Base-by-base conservation (phyloP, 2,329 filamentous ascomycete genomes). In the Botrytis fabae region DNA sequence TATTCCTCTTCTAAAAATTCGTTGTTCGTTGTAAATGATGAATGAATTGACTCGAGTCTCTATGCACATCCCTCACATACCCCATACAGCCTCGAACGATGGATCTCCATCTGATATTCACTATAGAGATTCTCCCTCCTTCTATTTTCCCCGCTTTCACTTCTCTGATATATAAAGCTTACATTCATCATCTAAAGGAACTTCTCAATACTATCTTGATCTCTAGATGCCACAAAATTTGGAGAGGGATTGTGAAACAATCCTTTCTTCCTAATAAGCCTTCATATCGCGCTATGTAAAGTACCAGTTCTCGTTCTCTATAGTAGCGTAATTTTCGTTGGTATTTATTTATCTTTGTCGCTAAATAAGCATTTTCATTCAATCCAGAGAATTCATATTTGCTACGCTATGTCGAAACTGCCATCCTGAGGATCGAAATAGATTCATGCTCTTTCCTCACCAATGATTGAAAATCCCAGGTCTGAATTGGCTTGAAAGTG, bases 11-110 rank as follows among this genome's bases (percentile, higher is more conserved):
- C 12, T 57, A 4, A 6, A 25, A 16, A 1, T 12, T 16, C 1
- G 4, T 14, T 12, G 3, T 16, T n/a, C 1, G n/a, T 5, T 57
- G 5, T 16, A 57, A 1, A 16, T 25, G 12, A 25, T 61, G 6
- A 38, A 8, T 25, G 6, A n/a, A 14, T 14, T 4, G 4, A n/a
- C 8, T 7, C 2, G 4, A 4, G 2, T 16, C 12, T 61, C 5
- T 0, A 61, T 60, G 20, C 10, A 0, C 4, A 40, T n/a, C 20
- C 1, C 32, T 40, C 40, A 61, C 25, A 16, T 38, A 25, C 5
- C 4, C 18, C 25, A 20, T 7, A 59, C 8, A 35, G 10, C 18
- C 18, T 9, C 54, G 6, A 7, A 60, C 0, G 18, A 12, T 0
- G 0, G 1, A 12, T 35, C 18, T 9, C 7, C 9, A 32, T 22